phyloP scores from a whole-genome alignment of 495 filamentous ascomycete species.

The Symbiotaphrina buchneri region DNA sequence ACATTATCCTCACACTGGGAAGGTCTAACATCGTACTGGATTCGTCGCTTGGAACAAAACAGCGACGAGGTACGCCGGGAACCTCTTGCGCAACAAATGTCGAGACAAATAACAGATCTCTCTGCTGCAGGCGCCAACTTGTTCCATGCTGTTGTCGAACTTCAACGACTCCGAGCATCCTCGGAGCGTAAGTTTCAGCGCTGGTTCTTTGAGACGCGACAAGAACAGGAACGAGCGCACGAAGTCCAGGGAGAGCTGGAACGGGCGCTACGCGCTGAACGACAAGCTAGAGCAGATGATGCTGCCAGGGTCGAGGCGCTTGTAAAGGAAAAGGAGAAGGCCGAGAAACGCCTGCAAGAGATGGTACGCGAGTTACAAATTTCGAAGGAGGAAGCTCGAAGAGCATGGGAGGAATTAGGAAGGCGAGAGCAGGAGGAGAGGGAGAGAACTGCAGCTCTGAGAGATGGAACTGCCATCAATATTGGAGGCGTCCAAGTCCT shows the following conservation, averaged over 20 bases:
- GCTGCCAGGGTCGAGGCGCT: conserved; percentile 29
- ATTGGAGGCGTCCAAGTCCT: conserved; percentile 94
- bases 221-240: conserved; percentile 64
- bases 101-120: conserved; percentile 83
- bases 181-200: conserved; percentile 95
- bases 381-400: conserved; percentile 84
- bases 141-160: conserved; percentile 91
- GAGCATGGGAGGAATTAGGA: conserved; percentile 94
- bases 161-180: conserved; percentile 85
- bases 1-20: conserved; percentile 95
- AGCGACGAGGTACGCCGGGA: conserved; percentile 61
- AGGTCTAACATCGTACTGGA: conserved; percentile 92
- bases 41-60: conserved; percentile 74
- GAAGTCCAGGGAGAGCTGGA: conserved; percentile 73
- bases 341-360: conserved; percentile 57
- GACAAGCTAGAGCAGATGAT: conserved; percentile 40
- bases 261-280: conserved; percentile 45
- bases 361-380: conserved; percentile 82
- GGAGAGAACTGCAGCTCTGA: conserved; percentile 66
- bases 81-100: conserved; percentile 67
- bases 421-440: conserved; percentile 85
- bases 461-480: conserved; percentile 69
- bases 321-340: conserved; percentile 42
- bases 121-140: conserved; percentile 92
- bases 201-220: conserved; percentile 91